These are phyloP conservation scores for Dactylellina leptospora DNA, from an alignment of 2,329 filamentous ascomycete species.

Conservation along the genomic window DNA sequence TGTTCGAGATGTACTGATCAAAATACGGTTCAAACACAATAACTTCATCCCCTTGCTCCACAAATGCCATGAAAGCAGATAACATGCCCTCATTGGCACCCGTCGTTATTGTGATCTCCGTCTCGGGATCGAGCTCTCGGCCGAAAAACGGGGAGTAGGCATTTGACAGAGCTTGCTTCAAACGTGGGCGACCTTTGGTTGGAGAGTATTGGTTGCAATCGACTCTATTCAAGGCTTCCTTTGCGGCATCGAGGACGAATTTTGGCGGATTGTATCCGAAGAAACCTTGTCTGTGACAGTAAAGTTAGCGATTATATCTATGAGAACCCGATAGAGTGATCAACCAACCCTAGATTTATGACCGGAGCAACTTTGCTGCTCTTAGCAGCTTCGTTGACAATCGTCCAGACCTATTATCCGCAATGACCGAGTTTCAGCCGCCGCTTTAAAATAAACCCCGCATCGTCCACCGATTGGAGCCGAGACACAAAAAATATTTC, in stretches of 20 bases:
- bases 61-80: slow-evolving; percentile 96
- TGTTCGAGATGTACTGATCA: slow-evolving; percentile 99
- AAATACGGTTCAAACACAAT: slow-evolving; percentile 99
- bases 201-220: slow-evolving; percentile 99
- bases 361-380: slow-evolving; percentile 72
- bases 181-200: slow-evolving; percentile 87
- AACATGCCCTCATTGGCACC: slow-evolving; percentile 82
- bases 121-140: slow-evolving; percentile 81
- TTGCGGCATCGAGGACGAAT: slow-evolving; percentile 91
- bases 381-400: slow-evolving; percentile 73
- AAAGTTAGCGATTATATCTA: too few species aligned
- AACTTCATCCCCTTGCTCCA: slow-evolving; percentile 93
- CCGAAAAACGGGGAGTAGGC: slow-evolving; percentile 92
- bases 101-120: slow-evolving; percentile 93
- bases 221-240: slow-evolving; percentile 84
- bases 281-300: slow-evolving; percentile 70
- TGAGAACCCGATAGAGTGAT: slow-evolving; percentile 1
- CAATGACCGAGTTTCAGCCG: slow-evolving; percentile 1
- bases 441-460: slow-evolving; percentile 9
- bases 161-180: slow-evolving; percentile 91
- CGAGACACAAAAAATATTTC: neutral
- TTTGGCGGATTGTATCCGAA: slow-evolving; percentile 93
- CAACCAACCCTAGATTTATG: slow-evolving; percentile 72
- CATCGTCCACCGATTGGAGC: neutral
- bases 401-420: slow-evolving; percentile 64